A percentile compares a stretch with the other conserved stretches of the same genome.
Conservation (phyloP, 129 eudicot genomes). For the Sambucus nigra region DNA sequence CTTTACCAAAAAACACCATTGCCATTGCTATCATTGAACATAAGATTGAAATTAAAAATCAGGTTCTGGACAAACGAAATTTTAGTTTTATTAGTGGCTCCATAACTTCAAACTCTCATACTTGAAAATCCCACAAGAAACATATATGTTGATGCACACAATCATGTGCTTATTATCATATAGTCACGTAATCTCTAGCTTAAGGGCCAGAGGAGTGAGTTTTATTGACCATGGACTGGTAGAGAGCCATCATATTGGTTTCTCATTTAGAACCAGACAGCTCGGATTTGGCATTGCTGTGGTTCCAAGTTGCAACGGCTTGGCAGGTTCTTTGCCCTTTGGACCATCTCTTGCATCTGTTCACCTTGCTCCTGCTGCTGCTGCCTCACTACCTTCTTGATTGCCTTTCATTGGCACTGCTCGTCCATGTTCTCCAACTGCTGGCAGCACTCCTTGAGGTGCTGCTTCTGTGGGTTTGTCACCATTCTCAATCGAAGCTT, state of each 20-base stretch:
- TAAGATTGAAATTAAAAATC: not conserved
- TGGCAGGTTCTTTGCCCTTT: constrained; percentile 14
- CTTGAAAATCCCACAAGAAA: not conserved
- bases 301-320: not conserved
- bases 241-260: not conserved
- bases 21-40: not conserved
- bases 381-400: constrained; percentile 17
- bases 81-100: not conserved
- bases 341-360: constrained; percentile 4
- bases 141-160: too few species aligned
- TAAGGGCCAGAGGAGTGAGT: not conserved
- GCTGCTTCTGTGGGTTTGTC: not conserved
- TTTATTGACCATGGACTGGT: not conserved
- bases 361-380: constrained; percentile 12
- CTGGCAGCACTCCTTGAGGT: constrained; percentile 17
- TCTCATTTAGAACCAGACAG: constrained; percentile 5
- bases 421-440: constrained; percentile 8
- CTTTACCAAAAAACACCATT: not conserved
- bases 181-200: not conserved
- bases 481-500: not conserved
- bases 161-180: not conserved
- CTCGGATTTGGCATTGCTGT: constrained; percentile 9
- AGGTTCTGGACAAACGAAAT: not conserved
- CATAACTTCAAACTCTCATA: not conserved
- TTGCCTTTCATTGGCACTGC: constrained; percentile 20